These are phyloP conservation scores for Eleusine indica DNA, from an alignment of 176 grass and related monocot species.

Conservation along the genomic window DNA sequence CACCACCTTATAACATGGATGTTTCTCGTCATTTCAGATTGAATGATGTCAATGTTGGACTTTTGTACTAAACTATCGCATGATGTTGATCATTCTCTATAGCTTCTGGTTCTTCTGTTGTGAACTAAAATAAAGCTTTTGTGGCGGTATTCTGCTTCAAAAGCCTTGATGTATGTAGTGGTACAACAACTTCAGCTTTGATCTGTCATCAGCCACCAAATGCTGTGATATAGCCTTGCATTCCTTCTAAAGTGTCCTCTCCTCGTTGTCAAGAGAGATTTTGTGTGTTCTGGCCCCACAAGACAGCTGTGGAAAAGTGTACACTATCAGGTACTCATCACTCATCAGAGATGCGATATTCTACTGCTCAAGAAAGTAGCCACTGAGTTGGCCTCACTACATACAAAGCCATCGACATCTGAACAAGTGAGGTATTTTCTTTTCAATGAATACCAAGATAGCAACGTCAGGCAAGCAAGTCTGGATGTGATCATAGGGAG, in stretches of 20 bases:
- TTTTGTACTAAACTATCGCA: slow-evolving; percentile 1
- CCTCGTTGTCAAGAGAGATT: slow-evolving; percentile 24
- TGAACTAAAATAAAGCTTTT: slow-evolving; percentile 10
- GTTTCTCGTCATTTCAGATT: slow-evolving; percentile 10
- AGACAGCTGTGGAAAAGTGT: slow-evolving; percentile 44
- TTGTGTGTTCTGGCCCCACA: slow-evolving; percentile 17
- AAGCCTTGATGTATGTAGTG: not conserved
- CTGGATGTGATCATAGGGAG: slow-evolving; percentile 30
- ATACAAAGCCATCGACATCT: slow-evolving; percentile 36
- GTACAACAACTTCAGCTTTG: slow-evolving; percentile 15
- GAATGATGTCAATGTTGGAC: not conserved
- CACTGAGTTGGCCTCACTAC: slow-evolving; percentile 29
- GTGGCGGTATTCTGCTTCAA: not conserved
- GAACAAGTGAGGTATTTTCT: slow-evolving; percentile 28
- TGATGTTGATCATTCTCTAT: not conserved
- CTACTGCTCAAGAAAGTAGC: slow-evolving; percentile 30
- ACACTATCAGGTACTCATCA: slow-evolving; percentile 17
- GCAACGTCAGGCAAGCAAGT: slow-evolving; percentile 14
- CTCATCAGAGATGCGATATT: slow-evolving; percentile 32
- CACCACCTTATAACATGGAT: not conserved
- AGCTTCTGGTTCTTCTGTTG: not conserved
- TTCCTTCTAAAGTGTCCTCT: slow-evolving; percentile 28
- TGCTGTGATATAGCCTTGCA: not conserved
- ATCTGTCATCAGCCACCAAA: slow-evolving; percentile 31
- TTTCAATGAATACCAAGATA: slow-evolving; percentile 28